phyloP scores from a whole-genome alignment of 108 stramenopile genomes.

The Phaeodactylum tricornutum region DNA sequence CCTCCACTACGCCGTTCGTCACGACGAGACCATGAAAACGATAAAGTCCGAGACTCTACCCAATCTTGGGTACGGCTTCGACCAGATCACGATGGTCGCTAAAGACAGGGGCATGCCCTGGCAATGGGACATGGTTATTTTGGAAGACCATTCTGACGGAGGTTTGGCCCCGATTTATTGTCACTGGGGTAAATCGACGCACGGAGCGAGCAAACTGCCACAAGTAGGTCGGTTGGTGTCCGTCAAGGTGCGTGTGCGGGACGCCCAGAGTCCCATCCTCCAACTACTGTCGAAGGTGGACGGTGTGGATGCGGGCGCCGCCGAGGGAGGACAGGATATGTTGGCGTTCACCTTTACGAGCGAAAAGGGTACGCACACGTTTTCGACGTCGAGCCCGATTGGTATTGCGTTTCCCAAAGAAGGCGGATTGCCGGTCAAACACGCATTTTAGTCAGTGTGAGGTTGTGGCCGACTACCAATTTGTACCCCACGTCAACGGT shows the following conservation, averaged over 20 bases:
- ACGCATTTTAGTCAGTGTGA: background rate
- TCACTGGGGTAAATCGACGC: slow-evolving; percentile 19
- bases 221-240: slow-evolving; percentile 4
- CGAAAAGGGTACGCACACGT: slow-evolving; percentile 16
- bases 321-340: slow-evolving; percentile 6
- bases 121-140: slow-evolving; percentile 16
- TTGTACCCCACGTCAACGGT: too few species aligned
- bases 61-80: slow-evolving; percentile 7
- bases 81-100: slow-evolving; percentile 19
- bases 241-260: slow-evolving; percentile 13
- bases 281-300: slow-evolving; percentile 12
- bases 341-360: slow-evolving; percentile 11
- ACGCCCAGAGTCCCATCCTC: slow-evolving; percentile 10
- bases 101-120: slow-evolving; percentile 5
- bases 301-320: slow-evolving; percentile 1
- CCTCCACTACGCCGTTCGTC: slow-evolving; percentile 23
- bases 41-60: slow-evolving; percentile 8
- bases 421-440: background rate
- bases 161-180: slow-evolving; percentile 17
- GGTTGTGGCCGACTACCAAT: too few species aligned
- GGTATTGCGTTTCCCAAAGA: slow-evolving; percentile 18
- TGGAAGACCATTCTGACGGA: slow-evolving; percentile 15
- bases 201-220: slow-evolving; percentile 11
- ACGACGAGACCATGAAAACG: slow-evolving; percentile 5
- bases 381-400: slow-evolving; percentile 7